Evolutionary conservation across 2,329 filamentous ascomycete species (phyloP), one percentile per base, ranked within the genome.

Genomic region (Cadophora gregata): DNA sequence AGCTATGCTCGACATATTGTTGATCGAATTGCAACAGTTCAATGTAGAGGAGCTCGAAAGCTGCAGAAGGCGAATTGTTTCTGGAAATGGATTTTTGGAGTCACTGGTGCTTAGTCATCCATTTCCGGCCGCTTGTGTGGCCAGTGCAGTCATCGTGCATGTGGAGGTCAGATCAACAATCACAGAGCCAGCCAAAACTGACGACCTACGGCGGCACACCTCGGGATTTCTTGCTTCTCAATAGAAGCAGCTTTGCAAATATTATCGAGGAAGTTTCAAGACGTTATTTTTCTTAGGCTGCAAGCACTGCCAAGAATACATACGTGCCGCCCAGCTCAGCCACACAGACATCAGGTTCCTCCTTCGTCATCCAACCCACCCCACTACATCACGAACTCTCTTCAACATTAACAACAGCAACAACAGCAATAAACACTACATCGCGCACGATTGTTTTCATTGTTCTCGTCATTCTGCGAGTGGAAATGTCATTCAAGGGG

Each of bases 401-500:
- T 9, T 31, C 25, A 4, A 19, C 25, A 8, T 4, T n/a, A 8
- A 50, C 47, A 8, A 48, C 25, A 4, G 8, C 25, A 16, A 29
- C 47, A 7, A 36, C 3, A 36, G 14, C 2, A 36, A 36, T 14
- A 36, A 36, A 4, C 8, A 36, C 33, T 36, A 2, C 2, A 36
- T 2, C 38, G 16, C 38, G 38, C 38, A n/a, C 14, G 19, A 19
- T 45, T 45, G 6, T 45, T 45, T n/a, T 36, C 38, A 5, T 16
- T 3, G 6, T 16, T 6, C 12, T 45, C 3, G 38, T 3, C 42
- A 1, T 21, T 7, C 2, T 9, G 1, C 2, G 6, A 21, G 65
- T 68, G 65, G 66, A 75, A 78, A 74, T 99, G 96, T 97, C 94
- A 87, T 94, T 97, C 86, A 96, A 96, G 82, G 96, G 96, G 76